These are phyloP conservation scores for Arthroderma sp. DNA, from an alignment of 2,329 filamentous ascomycete genomes.

Conservation along the genomic window DNA sequence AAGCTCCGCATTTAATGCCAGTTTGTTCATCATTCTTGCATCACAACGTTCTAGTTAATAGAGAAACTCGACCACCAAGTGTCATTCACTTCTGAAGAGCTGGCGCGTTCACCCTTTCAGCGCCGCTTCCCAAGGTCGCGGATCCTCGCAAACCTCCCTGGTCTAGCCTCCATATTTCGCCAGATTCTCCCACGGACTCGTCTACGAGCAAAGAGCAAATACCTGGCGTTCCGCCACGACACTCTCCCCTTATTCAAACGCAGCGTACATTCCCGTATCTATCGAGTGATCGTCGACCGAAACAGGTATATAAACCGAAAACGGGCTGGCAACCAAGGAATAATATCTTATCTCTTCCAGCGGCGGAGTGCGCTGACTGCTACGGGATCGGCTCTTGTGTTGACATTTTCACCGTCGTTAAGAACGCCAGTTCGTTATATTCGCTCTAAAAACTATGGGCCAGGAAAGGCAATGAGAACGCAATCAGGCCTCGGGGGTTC, in stretches of 20 bases:
- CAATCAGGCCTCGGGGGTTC: background rate
- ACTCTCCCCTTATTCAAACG: constrained; percentile 59
- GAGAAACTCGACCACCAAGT: no score
- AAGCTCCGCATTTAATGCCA: no score
- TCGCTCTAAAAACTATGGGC: constrained; percentile 6
- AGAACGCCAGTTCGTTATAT: background rate
- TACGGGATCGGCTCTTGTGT: background rate
- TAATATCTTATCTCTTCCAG: constrained; percentile 18
- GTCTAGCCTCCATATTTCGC: constrained; percentile 31
- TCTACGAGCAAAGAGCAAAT: constrained; percentile 49
- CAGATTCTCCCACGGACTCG: constrained; percentile 51
- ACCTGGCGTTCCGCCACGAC: constrained; percentile 61
- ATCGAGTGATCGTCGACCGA: constrained; percentile 55
- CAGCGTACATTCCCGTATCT: constrained; percentile 61
- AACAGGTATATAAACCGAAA: constrained; percentile 44
- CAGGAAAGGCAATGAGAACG: constrained; percentile 1
- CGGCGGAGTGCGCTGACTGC: background rate
- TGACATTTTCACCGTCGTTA: background rate
- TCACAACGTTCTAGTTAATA: no score
- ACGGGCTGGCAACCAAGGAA: constrained; percentile 35
- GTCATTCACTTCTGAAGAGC: no score
- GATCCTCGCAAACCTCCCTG: no score
- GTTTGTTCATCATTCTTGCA: no score
- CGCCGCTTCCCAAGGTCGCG: no score
- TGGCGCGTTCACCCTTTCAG: no score